Conservation (phyloP, 805 yeast species). For the Priceomyces castillae region DNA sequence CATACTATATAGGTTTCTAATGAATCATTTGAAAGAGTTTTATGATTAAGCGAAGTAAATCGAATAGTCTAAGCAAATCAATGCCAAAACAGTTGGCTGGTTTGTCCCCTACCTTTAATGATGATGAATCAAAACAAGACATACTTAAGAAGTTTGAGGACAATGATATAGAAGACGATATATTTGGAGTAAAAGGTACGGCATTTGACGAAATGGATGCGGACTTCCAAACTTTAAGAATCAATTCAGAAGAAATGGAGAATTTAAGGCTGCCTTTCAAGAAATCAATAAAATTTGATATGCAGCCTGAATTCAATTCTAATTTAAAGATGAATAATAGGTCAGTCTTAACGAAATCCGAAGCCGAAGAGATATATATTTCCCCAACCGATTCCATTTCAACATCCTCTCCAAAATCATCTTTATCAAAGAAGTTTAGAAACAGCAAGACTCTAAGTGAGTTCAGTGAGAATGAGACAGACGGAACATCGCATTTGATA, state of each 20-base stretch:
- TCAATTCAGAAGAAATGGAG: slow-evolving; percentile 7
- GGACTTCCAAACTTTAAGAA: slow-evolving; percentile 25
- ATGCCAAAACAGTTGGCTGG: slow-evolving; percentile 8
- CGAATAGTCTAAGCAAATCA: slow-evolving; percentile 7
- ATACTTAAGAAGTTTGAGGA: slow-evolving; percentile 18
- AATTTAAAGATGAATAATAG: slow-evolving; percentile 3
- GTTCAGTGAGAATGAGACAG: slow-evolving; percentile 41
- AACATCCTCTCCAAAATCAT: slow-evolving; percentile 24
- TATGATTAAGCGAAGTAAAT: not conserved
- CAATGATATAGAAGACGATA: slow-evolving; percentile 20
- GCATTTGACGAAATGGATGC: slow-evolving; percentile 19
- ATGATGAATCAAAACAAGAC: slow-evolving; percentile 16
- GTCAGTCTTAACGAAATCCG: slow-evolving; percentile 1
- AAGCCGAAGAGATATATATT: slow-evolving; percentile 7
- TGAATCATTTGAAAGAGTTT: not conserved
- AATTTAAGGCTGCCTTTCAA: slow-evolving; percentile 7
- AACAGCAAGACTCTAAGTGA: slow-evolving; percentile 28
- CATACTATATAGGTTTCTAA: not conserved
- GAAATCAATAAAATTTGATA: slow-evolving; percentile 4
- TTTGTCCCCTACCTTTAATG: slow-evolving; percentile 7
- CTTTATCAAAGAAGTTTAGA: slow-evolving; percentile 1
- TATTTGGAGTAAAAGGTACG: slow-evolving; percentile 23
- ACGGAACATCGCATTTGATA: slow-evolving; percentile 35
- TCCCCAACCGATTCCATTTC: slow-evolving; percentile 23
- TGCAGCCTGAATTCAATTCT: not conserved